A percentile compares a stretch with the other conserved stretches of the same genome.
phyloP scores from a whole-genome alignment of 1,139 yeast species.

The Kodamaea suecica region DNA sequence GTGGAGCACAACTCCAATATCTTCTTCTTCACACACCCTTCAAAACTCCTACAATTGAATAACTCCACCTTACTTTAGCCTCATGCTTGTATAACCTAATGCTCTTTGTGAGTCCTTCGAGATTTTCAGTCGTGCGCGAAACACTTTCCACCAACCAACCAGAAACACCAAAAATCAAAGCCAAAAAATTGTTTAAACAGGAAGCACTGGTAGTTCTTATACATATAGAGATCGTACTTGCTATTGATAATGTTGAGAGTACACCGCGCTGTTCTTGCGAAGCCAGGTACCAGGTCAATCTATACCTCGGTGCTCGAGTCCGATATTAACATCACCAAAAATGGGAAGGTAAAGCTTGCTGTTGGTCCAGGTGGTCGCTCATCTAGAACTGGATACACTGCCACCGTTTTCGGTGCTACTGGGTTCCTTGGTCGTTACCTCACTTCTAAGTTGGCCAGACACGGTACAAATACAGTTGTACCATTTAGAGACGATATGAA shows the following conservation, averaged over 20 bases:
- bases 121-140: not conserved
- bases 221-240: no score
- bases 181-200: slow-evolving; percentile 6
- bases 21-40: no score
- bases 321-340: slow-evolving; percentile 72
- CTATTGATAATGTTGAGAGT: slow-evolving; percentile 29
- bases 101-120: not conserved
- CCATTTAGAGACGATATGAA: slow-evolving; percentile 82
- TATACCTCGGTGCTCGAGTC: slow-evolving; percentile 45
- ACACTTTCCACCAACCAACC: slow-evolving; percentile 19
- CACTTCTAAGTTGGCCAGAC: slow-evolving; percentile 70
- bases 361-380: slow-evolving; percentile 82
- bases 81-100: no score
- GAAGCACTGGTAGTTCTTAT: not conserved
- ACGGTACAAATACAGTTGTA: slow-evolving; percentile 73
- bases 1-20: no score
- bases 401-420: slow-evolving; percentile 82
- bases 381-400: slow-evolving; percentile 87
- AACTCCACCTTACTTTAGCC: no score
- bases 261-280: slow-evolving; percentile 19
- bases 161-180: slow-evolving; percentile 21
- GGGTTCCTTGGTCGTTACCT: slow-evolving; percentile 79
- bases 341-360: slow-evolving; percentile 69
- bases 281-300: slow-evolving; percentile 30
- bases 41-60: no score